phyloP scores from a whole-genome alignment of 768 basidiomycete species.

The Leccinum truebloodii region DNA sequence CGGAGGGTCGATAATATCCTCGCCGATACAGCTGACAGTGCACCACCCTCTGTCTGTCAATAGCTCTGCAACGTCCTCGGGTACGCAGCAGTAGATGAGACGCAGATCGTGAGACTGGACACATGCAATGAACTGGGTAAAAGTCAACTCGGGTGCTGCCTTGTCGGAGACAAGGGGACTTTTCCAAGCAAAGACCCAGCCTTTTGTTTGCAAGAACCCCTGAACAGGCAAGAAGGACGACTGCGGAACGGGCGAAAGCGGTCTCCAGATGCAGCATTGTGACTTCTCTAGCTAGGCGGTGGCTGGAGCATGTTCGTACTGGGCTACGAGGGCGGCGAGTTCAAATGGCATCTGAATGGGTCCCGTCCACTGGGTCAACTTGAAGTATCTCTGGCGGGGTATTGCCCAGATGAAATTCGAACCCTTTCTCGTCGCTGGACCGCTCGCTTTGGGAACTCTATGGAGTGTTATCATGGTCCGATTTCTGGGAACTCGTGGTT shows the following conservation, averaged over 20 bases:
- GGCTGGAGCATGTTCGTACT: constrained; percentile 66
- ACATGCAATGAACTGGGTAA: constrained; percentile 47
- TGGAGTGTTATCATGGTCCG: background rate
- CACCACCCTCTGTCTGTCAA: constrained; percentile 56
- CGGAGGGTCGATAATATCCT: constrained; percentile 56
- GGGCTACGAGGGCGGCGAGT: constrained; percentile 56
- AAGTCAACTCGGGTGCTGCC: constrained; percentile 34
- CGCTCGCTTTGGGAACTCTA: constrained; percentile 3
- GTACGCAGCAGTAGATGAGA: constrained; percentile 63
- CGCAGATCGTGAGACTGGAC: constrained; percentile 45
- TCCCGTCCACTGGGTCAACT: constrained; percentile 10
- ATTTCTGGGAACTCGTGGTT: background rate
- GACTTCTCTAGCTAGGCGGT: constrained; percentile 72
- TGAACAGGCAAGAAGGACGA: constrained; percentile 52
- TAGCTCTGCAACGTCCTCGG: constrained; percentile 49
- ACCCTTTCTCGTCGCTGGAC: background rate
- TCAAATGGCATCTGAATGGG: constrained; percentile 15
- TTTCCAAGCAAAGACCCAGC: constrained; percentile 63
- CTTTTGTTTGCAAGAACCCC: constrained; percentile 55
- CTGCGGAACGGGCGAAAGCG: constrained; percentile 21
- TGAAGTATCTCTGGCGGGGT: constrained; percentile 7
- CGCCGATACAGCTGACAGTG: constrained; percentile 61
- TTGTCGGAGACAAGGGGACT: constrained; percentile 54
- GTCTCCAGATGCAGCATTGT: constrained; percentile 51
- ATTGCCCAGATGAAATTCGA: constrained; percentile 3